Percentiles rank a stretch among this genome's conserved stretches.
Conservation (phyloP, 73 alveolate species). For the Stentor roeselii region DNA sequence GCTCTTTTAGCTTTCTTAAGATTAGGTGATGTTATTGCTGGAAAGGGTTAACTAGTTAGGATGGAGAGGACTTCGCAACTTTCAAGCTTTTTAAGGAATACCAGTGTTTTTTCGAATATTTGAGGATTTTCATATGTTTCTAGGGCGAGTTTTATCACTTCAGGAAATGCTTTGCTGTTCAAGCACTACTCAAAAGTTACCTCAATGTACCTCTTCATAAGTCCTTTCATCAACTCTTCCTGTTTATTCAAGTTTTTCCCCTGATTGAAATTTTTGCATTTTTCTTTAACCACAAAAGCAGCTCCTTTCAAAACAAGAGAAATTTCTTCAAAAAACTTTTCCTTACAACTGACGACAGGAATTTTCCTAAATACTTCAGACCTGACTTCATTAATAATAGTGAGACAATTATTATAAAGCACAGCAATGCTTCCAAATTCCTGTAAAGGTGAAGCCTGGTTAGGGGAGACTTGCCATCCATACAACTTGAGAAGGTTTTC, state of each 20-base stretch:
- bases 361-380: not conserved
- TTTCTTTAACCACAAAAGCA: not conserved
- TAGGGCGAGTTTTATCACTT: not conserved
- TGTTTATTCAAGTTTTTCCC: not conserved
- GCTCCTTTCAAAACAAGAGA: not conserved
- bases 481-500: not conserved
- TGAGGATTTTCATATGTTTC: not conserved
- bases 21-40: too few relatives aligned
- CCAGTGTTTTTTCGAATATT: not conserved
- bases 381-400: constrained; percentile 18
- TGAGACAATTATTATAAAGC: not conserved
- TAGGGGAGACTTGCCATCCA: not conserved
- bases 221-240: not conserved
- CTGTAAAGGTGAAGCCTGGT: not conserved
- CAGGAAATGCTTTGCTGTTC: not conserved
- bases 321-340: not conserved
- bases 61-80: too few relatives aligned
- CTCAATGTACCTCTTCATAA: not conserved
- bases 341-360: not conserved
- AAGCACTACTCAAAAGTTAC: not conserved
- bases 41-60: too few relatives aligned
- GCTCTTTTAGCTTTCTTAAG: constrained; percentile 1
- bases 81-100: too few relatives aligned
- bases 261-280: not conserved
- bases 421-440: constrained; percentile 20